These are phyloP conservation scores for Exophiala bonariae DNA, from an alignment of 2,329 filamentous ascomycete genomes.

Conservation along the genomic window DNA sequence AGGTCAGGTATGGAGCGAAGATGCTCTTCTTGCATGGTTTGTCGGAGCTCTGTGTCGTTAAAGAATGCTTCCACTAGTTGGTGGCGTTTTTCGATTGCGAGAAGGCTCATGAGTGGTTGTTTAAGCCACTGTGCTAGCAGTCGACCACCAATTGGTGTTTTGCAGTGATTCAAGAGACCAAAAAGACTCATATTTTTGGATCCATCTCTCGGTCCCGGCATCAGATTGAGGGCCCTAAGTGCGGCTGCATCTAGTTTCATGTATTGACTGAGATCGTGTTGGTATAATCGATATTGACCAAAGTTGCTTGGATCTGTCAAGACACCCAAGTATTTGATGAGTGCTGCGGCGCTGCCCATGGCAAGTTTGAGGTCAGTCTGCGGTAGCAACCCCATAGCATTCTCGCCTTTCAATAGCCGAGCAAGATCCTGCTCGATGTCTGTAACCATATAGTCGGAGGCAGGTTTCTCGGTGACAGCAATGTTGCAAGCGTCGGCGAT, in stretches of 20 bases:
- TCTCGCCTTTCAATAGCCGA: conserved; percentile 82
- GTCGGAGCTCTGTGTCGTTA: conserved; percentile 85
- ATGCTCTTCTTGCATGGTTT: conserved; percentile 96
- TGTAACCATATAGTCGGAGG: conserved; percentile 76
- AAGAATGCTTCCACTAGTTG: conserved; percentile 95
- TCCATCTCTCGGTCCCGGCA: conserved; percentile 92
- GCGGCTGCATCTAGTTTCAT: conserved; percentile 98
- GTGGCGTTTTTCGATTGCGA: conserved; percentile 86
- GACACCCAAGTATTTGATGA: conserved; percentile 92
- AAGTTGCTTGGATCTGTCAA: conserved; percentile 93
- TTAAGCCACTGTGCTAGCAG: conserved; percentile 95
- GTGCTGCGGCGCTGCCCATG: conserved; percentile 88
- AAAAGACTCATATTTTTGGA: conserved; percentile 98
- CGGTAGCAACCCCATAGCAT: conserved; percentile 72
- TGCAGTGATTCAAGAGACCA: conserved; percentile 94
- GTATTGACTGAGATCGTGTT: conserved; percentile 93
- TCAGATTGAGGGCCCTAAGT: conserved; percentile 89
- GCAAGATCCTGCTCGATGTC: conserved; percentile 96
- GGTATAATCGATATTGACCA: conserved; percentile 94
- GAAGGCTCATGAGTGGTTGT: conserved; percentile 89
- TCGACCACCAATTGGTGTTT: conserved; percentile 88
- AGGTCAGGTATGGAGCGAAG: conserved; percentile 89
- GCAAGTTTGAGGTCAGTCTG: conserved; percentile 92
- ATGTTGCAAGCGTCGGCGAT: conserved; percentile 93
- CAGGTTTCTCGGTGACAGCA: conserved; percentile 77